Evolutionary conservation across 2,329 filamentous ascomycete genomes (phyloP), one percentile per base, ranked within the genome.

Genomic region (Didymella glomerata): DNA sequence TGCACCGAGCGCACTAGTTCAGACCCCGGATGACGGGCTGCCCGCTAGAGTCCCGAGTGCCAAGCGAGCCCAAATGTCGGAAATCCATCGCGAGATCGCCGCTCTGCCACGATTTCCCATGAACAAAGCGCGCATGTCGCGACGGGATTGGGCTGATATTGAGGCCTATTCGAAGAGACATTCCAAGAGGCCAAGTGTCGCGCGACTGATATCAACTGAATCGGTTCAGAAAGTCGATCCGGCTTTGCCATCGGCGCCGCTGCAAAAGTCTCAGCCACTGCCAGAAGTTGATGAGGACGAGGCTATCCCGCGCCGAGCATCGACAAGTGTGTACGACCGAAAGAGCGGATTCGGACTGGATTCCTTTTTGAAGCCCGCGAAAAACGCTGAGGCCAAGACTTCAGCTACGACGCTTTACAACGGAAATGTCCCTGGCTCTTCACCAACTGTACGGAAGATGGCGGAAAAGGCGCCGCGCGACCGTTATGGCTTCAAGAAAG

Each of bases 401-500:
- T 59, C 57, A 10, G 51, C 63, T 30, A 25, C 63, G 25, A 38
- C 61, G 7, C 38, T 44, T 5, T 53, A 63, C 18, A 40, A 45
- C n/a, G 47, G 49, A 6, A 53, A 61, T 18, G 51, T 48, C 1
- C 51, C 32, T 4, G 60, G 58, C 13, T 34, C 57, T 44, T 52
- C 60, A 18, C 57, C 67, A 14, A 55, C 55, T 14, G 46, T 70
- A 32, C 62, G 64, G 14, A 70, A 67, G 27, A 64, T 65, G 16
- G 40, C 61, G 20, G 62, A 60, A 11, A 69, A 74, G 13, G 70
- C 78, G 5, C 77, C 79, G 34, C 87, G 93, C 53, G 93, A 97
- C 75, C 86, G 91, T 16, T 97, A 97, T 71, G 94, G 94, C 3
- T 98, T 98, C 80, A 91, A 92, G 66, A 98, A 97, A 76, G 85